phyloP scores from a whole-genome alignment of 305 asterid species.

The Fraxinus velutina region DNA sequence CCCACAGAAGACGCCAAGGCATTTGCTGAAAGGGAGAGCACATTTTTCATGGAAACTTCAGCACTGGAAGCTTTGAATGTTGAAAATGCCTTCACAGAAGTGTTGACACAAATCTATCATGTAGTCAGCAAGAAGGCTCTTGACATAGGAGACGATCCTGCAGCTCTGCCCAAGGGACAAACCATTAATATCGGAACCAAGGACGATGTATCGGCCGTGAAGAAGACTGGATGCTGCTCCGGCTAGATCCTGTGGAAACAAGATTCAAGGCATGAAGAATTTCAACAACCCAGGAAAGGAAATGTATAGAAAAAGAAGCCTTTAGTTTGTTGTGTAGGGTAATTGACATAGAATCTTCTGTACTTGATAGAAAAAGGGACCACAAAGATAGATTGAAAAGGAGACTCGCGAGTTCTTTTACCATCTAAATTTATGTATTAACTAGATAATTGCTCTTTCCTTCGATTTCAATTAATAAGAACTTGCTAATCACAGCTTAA shows the following conservation, averaged over 20 bases:
- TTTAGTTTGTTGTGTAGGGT: background rate
- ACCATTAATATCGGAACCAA: constrained; percentile 42
- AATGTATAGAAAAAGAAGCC: background rate
- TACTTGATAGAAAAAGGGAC: background rate
- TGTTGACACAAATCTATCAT: constrained; percentile 48
- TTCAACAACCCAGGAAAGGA: background rate
- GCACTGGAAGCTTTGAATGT: constrained; percentile 54
- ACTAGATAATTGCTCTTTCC: background rate
- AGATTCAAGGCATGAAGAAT: background rate
- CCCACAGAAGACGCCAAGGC: constrained; percentile 33
- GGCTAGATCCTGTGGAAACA: constrained; percentile 21
- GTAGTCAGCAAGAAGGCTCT: constrained; percentile 49
- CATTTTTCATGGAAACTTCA: constrained; percentile 61
- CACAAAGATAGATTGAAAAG: background rate
- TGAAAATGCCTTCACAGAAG: constrained; percentile 52
- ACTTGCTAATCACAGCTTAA: background rate
- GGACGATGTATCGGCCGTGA: constrained; percentile 52
- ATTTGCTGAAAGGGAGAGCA: constrained; percentile 45
- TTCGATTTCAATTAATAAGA: background rate
- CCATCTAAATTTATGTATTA: background rate
- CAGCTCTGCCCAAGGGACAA: constrained; percentile 50
- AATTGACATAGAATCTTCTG: background rate
- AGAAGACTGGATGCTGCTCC: constrained; percentile 55
- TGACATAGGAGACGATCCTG: constrained; percentile 49
- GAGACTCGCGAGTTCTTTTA: background rate